A percentile compares a stretch with the other conserved stretches of the same genome.
phyloP scores from a whole-genome alignment of 2,329 filamentous ascomycete species.

The Fusarium gaditjirri region DNA sequence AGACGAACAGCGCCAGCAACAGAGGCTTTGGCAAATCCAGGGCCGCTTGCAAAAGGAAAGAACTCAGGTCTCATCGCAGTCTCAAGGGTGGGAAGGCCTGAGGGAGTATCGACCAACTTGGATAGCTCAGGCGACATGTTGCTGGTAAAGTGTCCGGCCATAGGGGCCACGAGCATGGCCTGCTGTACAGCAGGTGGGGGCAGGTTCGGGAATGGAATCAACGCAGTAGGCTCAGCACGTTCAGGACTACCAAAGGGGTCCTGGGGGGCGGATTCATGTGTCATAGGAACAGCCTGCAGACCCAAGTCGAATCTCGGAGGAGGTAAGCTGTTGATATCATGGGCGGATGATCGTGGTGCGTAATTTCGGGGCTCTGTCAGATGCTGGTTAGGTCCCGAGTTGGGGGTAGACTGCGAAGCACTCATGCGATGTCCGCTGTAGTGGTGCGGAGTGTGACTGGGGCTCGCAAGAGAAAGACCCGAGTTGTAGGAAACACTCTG shows the following conservation, averaged over 20 bases:
- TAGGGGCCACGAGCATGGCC: constrained; percentile 21
- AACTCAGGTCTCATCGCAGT: constrained; percentile 52
- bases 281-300: constrained; percentile 7
- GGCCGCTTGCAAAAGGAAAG: constrained; percentile 60
- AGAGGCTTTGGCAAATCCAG: constrained; percentile 43
- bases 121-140: constrained; percentile 53
- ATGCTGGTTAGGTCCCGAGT: constrained; percentile 21
- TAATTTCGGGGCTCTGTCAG: constrained; percentile 57
- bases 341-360: constrained; percentile 49
- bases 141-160: constrained; percentile 24
- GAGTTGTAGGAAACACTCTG: constrained; percentile 30
- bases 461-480: constrained; percentile 28
- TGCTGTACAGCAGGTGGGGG: constrained; percentile 21
- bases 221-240: not conserved
- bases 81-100: constrained; percentile 49
- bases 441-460: constrained; percentile 32
- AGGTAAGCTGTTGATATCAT: constrained; percentile 42
- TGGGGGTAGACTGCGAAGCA: constrained; percentile 19
- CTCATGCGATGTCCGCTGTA: not conserved
- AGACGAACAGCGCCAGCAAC: constrained; percentile 60
- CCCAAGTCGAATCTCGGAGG: constrained; percentile 54
- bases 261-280: not conserved
- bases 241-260: constrained; percentile 36
- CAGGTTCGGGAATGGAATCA: constrained; percentile 15
- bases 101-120: constrained; percentile 48